These are phyloP conservation scores for Funneliformis caledonium DNA, from an alignment of 371 early-diverging fungal species.

Conservation along the genomic window DNA sequence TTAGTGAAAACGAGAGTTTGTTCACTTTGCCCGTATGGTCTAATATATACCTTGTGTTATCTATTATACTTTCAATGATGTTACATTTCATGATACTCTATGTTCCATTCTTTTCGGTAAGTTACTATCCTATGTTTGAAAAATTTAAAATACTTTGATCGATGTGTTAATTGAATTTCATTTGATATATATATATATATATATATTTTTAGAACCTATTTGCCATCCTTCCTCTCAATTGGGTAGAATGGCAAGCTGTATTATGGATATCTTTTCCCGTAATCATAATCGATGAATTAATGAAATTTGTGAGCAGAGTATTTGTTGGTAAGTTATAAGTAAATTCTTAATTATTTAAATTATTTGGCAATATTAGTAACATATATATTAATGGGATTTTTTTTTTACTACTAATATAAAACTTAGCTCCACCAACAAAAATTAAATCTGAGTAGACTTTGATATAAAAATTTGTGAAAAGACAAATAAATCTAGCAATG, in stretches of 20 bases:
- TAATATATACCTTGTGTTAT: slow-evolving; percentile 86
- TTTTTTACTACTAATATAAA: slow-evolving; percentile 38
- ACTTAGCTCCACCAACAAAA: slow-evolving; percentile 38
- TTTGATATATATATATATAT: slow-evolving; percentile 40
- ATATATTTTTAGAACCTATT: slow-evolving; percentile 63
- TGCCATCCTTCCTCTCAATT: slow-evolving; percentile 84
- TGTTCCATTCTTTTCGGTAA: slow-evolving; percentile 78
- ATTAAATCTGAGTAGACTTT: slow-evolving; percentile 5
- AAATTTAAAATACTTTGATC: background rate
- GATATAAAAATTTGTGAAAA: background rate
- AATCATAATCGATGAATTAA: slow-evolving; percentile 87
- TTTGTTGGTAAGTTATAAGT: slow-evolving; percentile 49
- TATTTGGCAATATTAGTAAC: background rate
- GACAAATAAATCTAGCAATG: background rate
- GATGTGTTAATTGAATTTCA: background rate
- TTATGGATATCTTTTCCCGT: slow-evolving; percentile 89
- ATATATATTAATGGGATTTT: background rate
- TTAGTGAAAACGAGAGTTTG: slow-evolving; percentile 93
- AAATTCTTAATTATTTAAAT: background rate
- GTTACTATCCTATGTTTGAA: slow-evolving; percentile 32
- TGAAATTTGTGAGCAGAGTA: slow-evolving; percentile 84
- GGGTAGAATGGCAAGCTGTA: slow-evolving; percentile 91
- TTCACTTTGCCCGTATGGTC: slow-evolving; percentile 88
- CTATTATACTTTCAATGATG: slow-evolving; percentile 86
- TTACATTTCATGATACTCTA: slow-evolving; percentile 94